Conservation (phyloP, 1,139 yeast genomes). For the Geotrichum reessii region DNA sequence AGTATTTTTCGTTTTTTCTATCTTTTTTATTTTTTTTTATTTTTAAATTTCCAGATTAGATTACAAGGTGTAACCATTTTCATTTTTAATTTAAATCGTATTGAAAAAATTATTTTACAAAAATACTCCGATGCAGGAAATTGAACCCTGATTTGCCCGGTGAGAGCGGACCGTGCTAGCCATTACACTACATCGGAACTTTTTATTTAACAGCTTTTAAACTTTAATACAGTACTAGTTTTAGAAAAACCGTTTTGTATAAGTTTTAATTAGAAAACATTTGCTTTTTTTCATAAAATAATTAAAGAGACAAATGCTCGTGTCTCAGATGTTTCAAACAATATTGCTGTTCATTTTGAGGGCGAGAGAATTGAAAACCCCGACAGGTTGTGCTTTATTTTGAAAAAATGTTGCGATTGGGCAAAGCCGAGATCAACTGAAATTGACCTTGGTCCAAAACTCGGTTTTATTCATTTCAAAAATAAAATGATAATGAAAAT, state of each 20-base stretch:
- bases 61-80: no score
- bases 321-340: neutral
- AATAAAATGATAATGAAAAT: neutral
- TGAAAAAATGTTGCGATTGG: no score
- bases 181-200: slow-evolving; percentile 19
- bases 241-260: no score
- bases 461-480: neutral
- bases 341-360: neutral
- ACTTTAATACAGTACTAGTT: neutral
- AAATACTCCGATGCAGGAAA: slow-evolving; percentile 20
- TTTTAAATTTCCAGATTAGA: no score
- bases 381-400: neutral
- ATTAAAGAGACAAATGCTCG: no score
- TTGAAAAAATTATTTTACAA: no score
- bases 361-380: neutral
- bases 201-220: neutral
- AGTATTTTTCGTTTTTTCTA: no score
- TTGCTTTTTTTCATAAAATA: no score
- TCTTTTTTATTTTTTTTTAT: no score
- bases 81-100: no score
- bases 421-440: neutral
- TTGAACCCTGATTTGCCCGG: slow-evolving; percentile 20
- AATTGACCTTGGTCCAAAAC: neutral
- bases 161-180: slow-evolving; percentile 20
- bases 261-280: no score